phyloP scores from a whole-genome alignment of 23 red algal genomes.

The Porphyridium purpureum region DNA sequence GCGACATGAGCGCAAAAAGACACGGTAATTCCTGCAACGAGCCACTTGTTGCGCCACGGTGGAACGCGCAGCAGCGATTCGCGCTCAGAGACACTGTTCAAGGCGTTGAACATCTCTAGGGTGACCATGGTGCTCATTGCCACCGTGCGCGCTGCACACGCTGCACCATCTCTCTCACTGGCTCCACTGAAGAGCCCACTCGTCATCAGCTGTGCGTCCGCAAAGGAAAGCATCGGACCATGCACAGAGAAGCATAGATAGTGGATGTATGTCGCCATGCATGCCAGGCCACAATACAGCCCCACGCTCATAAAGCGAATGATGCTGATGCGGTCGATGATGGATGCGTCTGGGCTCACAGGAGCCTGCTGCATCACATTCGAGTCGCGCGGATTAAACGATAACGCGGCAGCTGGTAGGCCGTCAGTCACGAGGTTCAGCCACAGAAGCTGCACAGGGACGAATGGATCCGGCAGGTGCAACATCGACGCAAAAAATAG shows the following conservation, averaged over 20 bases:
- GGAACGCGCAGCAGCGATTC: conserved; percentile 8
- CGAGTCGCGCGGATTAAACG: conserved; percentile 19
- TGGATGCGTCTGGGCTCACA: conserved; percentile 4
- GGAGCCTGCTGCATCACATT: conserved; percentile 14
- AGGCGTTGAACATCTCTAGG: conserved; percentile 23
- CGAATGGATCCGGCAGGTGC: conserved; percentile 7
- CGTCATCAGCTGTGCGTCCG: not conserved
- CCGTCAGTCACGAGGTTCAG: conserved; percentile 28
- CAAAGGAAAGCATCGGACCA: not conserved
- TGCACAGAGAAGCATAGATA: conserved; percentile 1
- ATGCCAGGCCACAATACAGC: conserved; percentile 8
- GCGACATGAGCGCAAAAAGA: conserved; percentile 1
- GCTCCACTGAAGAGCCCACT: not conserved
- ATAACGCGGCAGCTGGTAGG: conserved; percentile 12
- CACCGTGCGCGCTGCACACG: too few relatives aligned
- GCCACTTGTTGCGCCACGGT: not conserved
- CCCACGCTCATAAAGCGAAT: conserved; percentile 2
- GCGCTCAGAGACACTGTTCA: conserved; percentile 19
- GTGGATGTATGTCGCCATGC: conserved; percentile 8
- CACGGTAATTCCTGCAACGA: not conserved
- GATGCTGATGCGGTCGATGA: conserved; percentile 1
- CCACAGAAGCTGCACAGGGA: conserved; percentile 21
- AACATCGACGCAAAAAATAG: conserved; percentile 6
- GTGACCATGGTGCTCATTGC: conserved; percentile 12
- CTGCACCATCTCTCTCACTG: too few relatives aligned